Conservation (phyloP, 352 stramenopile species). For the Phytophthora tentaculata region DNA sequence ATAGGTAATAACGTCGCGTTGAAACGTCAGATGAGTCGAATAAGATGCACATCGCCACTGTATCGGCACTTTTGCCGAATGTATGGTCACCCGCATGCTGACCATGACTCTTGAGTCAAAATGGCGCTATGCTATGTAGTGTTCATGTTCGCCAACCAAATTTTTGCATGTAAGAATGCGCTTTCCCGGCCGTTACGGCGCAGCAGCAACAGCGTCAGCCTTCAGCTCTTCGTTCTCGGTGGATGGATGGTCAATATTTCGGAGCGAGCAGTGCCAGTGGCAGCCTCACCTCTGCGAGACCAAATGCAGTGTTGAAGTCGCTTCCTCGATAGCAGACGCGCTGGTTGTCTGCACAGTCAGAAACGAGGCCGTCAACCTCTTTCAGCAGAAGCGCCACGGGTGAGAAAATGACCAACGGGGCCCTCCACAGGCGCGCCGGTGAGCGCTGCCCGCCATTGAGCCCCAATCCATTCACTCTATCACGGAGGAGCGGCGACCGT, state of each 20-base stretch:
- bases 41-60: conserved; percentile 22
- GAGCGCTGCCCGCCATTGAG: conserved; percentile 26
- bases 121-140: conserved; percentile 22
- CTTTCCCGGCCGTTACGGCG: conserved; percentile 18
- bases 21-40: conserved; percentile 26
- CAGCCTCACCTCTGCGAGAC: neutral
- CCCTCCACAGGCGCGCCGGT: neutral
- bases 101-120: conserved; percentile 17
- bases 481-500: conserved; percentile 35
- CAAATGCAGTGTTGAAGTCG: conserved; percentile 24
- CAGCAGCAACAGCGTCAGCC: conserved; percentile 7
- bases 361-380: conserved; percentile 29
- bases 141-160: conserved; percentile 8
- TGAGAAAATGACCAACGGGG: conserved; percentile 48
- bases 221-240: conserved; percentile 5
- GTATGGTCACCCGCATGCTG: conserved; percentile 9
- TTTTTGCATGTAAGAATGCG: conserved; percentile 11
- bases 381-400: conserved; percentile 31
- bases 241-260: conserved; percentile 21
- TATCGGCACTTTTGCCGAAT: conserved; percentile 14
- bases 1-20: conserved; percentile 12
- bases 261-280: neutral
- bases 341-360: conserved; percentile 30
- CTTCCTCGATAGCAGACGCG: conserved; percentile 20
- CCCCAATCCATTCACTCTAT: conserved; percentile 36